Evolutionary conservation across 208 protist species (phyloP).

Genomic region (Naegleria fowleri): DNA sequence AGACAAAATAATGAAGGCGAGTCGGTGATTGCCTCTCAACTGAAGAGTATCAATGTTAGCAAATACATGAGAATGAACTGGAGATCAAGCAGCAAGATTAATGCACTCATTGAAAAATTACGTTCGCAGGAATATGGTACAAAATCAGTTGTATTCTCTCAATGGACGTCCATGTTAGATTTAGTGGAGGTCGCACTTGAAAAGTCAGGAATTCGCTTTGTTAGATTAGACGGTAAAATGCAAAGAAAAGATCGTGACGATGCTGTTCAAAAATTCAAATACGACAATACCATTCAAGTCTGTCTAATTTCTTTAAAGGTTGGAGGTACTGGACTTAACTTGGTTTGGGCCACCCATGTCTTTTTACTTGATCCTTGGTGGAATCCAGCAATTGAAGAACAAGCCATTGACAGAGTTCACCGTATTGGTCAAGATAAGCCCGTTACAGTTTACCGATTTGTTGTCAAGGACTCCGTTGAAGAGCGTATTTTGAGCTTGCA

Average conservation of each 20-base stretch:
- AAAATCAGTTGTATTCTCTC: conserved; percentile 68
- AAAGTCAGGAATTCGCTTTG: conserved; percentile 54
- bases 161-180: conserved; percentile 95
- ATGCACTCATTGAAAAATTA: conserved; percentile 55
- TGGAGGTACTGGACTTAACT: conserved; percentile 93
- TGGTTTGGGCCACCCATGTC: conserved; percentile 88
- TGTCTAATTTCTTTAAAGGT: conserved; percentile 88
- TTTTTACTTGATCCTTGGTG: conserved; percentile 91
- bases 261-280: conserved; percentile 28
- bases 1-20: neutral
- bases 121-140: conserved; percentile 47
- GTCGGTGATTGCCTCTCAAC: neutral
- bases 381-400: conserved; percentile 88
- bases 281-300: conserved; percentile 37
- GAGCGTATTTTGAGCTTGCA: conserved; percentile 84
- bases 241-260: conserved; percentile 35
- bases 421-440: conserved; percentile 84
- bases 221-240: conserved; percentile 84
- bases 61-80: conserved; percentile 45
- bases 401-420: conserved; percentile 88
- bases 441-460: conserved; percentile 76
- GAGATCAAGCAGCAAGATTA: conserved; percentile 70
- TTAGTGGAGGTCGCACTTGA: conserved; percentile 76
- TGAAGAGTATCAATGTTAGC: neutral
- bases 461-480: conserved; percentile 83